Evolutionary conservation across 148 eudicot genomes (phyloP), one percentile per base, ranked within the genome.

Genomic region (Fagopyrum esculentum): DNA sequence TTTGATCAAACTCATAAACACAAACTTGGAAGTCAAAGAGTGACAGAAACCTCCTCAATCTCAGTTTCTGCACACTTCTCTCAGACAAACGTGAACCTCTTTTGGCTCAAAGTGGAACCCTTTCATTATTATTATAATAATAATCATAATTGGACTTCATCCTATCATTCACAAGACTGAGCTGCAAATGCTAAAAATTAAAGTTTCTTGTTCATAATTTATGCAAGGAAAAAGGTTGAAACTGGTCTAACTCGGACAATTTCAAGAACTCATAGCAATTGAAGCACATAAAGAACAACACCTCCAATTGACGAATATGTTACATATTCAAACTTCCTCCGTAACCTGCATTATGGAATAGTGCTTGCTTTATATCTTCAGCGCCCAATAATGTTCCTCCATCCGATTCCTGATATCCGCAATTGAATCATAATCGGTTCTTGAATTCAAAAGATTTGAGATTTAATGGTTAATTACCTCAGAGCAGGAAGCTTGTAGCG

Each of bases 301-400:
- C 9, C 9, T 49, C 10, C 2, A 49, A 6, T 8, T 5, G 13
- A 29, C 11, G 44, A 61, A 7, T 19, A 61, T 10, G 16, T 30
- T 61, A 61, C 69, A 30, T 29, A 61, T 2, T 30, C 10, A 59
- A 88, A 81, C 83, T 88, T 81, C 92, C 94, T 72, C 92, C 94
- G 80, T 88, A 88, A 35, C 97, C 97, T 43, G 94, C 97, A 80
- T 89, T 92, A 71, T 86, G 83, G 73, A 85, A 82, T 50, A 92
- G 80, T 70, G 92, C 91, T 78, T 92, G 91, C 81, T 89, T 88
- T 78, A 92, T 85, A 17, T 92, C 97, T 81, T 92, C 97, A 17
- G 92, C 80, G 55, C 77, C 85, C 52, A 87, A 46, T 13, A 82
- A 46, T 45, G 71, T 76, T 71, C 85, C 85, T 51, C 86, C 86